Percentiles rank a stretch among this genome's conserved stretches.
Evolutionary conservation across 208 protist species (phyloP).

Genomic region (Blastocrithidia nonstop): DNA sequence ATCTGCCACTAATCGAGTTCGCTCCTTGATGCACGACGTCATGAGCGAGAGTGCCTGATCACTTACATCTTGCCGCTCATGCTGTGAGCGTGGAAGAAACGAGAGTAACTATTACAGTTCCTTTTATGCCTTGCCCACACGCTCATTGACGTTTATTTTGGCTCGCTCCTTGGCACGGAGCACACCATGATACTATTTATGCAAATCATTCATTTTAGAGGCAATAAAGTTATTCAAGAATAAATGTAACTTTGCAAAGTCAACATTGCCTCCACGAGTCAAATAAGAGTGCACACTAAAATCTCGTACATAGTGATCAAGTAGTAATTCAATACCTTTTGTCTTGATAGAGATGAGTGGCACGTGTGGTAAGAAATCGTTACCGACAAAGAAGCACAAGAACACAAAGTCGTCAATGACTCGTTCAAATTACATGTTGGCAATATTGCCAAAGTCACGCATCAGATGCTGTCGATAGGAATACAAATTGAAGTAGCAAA

Average conservation of each 20-base stretch:
- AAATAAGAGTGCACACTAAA: conserved; percentile 69
- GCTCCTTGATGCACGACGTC: conserved; percentile 38
- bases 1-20: conserved; percentile 37
- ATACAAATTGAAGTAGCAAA: conserved; percentile 80
- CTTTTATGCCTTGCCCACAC: conserved; percentile 24
- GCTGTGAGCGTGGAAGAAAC: conserved; percentile 8
- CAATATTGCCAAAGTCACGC: conserved; percentile 65
- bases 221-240: conserved; percentile 54
- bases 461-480: conserved; percentile 54
- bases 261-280: conserved; percentile 72
- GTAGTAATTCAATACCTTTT: conserved; percentile 90
- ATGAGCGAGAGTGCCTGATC: conserved; percentile 27
- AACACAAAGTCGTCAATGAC: conserved; percentile 99
- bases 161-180: conserved; percentile 43
- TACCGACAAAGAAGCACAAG: conserved; percentile 98
- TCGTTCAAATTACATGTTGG: conserved; percentile 89
- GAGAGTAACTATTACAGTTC: conserved; percentile 13
- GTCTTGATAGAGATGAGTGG: conserved; percentile 95
- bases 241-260: conserved; percentile 27
- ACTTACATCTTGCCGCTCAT: conserved; percentile 46
- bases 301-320: conserved; percentile 74
- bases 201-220: conserved; percentile 29
- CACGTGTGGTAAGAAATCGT: conserved; percentile 98
- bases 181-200: conserved; percentile 43
- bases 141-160: conserved; percentile 62